Conservation (phyloP, 1,139 yeast genomes). For the Meyerozyma athensensis region DNA sequence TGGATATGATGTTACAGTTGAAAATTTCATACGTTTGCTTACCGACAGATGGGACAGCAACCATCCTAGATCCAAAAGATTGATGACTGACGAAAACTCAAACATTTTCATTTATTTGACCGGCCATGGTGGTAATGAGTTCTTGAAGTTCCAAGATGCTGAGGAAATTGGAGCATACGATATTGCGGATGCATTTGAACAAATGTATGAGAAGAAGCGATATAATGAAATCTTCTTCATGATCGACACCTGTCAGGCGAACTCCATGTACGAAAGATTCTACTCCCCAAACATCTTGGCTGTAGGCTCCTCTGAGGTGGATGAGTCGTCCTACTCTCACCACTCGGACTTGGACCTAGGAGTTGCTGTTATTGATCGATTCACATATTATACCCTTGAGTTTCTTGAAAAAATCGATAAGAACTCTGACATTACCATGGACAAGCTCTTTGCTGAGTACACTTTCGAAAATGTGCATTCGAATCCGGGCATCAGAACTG, state of each 20-base stretch:
- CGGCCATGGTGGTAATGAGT: conserved; percentile 98
- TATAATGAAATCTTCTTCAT: conserved; percentile 93
- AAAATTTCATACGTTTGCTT: conserved; percentile 80
- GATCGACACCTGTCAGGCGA: conserved; percentile 99
- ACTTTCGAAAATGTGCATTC: conserved; percentile 85
- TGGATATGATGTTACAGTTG: conserved; percentile 97
- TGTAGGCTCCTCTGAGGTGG: conserved; percentile 87
- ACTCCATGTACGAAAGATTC: conserved; percentile 91
- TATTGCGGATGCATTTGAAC: conserved; percentile 94
- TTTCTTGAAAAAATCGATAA: conserved; percentile 78
- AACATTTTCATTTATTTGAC: conserved; percentile 93
- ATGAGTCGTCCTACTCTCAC: conserved; percentile 91
- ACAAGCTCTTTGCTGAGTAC: conserved; percentile 79
- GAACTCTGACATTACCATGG: conserved; percentile 68
- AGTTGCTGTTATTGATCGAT: conserved; percentile 95
- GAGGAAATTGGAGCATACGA: conserved; percentile 96
- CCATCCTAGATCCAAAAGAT: conserved; percentile 87
- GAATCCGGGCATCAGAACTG: conserved; percentile 85
- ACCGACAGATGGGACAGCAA: conserved; percentile 95
- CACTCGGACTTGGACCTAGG: conserved; percentile 95
- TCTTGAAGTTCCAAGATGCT: conserved; percentile 95
- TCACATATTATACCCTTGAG: conserved; percentile 88
- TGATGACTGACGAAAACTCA: conserved; percentile 88
- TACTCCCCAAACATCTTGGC: conserved; percentile 91
- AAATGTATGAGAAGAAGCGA: conserved; percentile 93